Evolutionary conservation across 345 rosid species (phyloP), one percentile per base, ranked within the genome.

Genomic region (Luvunga scandens): DNA sequence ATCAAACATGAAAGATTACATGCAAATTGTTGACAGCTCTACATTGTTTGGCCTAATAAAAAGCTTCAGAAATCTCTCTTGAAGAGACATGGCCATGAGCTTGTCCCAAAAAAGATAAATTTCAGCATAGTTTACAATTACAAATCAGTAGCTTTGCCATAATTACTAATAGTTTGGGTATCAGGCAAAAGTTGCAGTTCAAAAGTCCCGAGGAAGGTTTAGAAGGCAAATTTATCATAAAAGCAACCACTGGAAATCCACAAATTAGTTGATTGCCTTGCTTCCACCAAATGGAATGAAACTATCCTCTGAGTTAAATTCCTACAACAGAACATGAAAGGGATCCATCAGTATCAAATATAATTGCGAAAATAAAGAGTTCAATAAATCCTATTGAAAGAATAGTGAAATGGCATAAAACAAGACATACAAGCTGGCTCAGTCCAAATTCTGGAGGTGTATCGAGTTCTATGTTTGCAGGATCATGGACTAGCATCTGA

Each of bases 221-320:
- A 48, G 31, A 19, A 1, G 45, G 18, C 61, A 22, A 21, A 48
- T 30, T 30, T 45, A 13, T 48, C 57, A 27, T 38, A 45, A 33
- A 45, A 48, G 39, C 3, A n/a, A 48, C 71, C 27, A 30, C 42
- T 24, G 34, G 24, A 65, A 30, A 65, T 65, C 53, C 31, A 65
- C 2, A 1, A 12, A 45, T 65, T 75, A 81, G 85, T 79, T 87
- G 90, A 10, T 61, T n/a, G 76, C 79, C 87, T 88, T 86, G 78
- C 90, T 82, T 56, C 88, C 89, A 13, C 98, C 97, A 92, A 95
- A 96, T 42, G 97, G 86, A 30, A 83, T 63, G 80, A 83, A 92
- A 91, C 99, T 96, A 8, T 96, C 99, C 83, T 96, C 97, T 9
- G 99, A 96, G 82, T 90, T 94, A 82, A 96, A 96, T 34, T 94